Conservation (phyloP, 306 rosid genomes). For the Canavalia gladiata region DNA sequence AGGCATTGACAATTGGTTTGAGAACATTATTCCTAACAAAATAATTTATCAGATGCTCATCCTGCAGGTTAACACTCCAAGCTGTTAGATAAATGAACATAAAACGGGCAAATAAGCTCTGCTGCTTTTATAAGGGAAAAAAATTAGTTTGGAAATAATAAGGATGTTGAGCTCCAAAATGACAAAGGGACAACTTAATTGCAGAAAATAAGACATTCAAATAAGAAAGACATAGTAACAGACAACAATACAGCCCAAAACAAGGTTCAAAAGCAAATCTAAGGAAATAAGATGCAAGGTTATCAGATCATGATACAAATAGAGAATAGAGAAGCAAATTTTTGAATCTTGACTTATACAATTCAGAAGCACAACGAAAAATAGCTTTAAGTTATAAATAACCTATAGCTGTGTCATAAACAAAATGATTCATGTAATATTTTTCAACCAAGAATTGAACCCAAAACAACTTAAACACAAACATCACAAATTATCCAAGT, state of each 20-base stretch:
- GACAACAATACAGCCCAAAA: slow-evolving; percentile 2
- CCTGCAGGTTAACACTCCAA: slow-evolving; percentile 69
- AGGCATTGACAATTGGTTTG: slow-evolving; percentile 82
- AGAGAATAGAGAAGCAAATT: neutral
- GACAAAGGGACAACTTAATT: neutral
- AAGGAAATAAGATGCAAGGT: neutral
- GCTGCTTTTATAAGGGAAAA: neutral
- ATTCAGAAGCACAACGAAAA: neutral
- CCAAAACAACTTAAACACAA: slow-evolving; percentile 1
- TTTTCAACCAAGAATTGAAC: neutral
- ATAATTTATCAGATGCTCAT: slow-evolving; percentile 84
- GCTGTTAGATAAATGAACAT: slow-evolving; percentile 38
- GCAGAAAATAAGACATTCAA: neutral
- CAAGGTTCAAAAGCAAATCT: neutral
- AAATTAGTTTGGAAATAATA: neutral
- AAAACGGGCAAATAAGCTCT: slow-evolving; percentile 26
- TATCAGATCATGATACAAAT: neutral
- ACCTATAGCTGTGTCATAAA: neutral
- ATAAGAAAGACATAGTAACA: neutral
- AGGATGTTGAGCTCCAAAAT: slow-evolving; percentile 27
- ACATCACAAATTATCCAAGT: neutral
- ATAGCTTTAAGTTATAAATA: neutral
- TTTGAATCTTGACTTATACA: neutral
- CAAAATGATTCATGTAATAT: neutral
- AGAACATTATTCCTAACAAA: slow-evolving; percentile 82